Base-by-base conservation (phyloP, 495 filamentous ascomycete genomes). In the Lophiotrema nucula region DNA sequence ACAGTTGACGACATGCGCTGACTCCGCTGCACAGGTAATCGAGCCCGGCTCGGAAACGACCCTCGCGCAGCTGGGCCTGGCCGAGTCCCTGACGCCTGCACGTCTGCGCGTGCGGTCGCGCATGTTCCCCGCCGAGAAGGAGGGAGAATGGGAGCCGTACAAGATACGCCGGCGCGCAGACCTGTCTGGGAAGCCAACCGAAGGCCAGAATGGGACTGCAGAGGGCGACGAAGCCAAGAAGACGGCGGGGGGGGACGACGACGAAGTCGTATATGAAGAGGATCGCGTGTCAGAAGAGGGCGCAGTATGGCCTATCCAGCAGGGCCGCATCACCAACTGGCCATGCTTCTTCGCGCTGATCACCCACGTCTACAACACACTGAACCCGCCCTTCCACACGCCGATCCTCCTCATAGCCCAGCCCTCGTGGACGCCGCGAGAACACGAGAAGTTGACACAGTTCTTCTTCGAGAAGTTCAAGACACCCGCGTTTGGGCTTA, bases 401-500 rank as follows among this genome's bases (percentile, higher is more conserved):
- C 91, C 93, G 1, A 88, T 98, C 63, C 76, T 98, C 60, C 79
- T 98, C 51, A 86, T 98, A 67, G 74, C 85, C 13, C 85, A 93
- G 45, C 93, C 93, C 0, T 82, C 83, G 43, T 98, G 95, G 89
- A 89, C 89, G 10, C 79, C 83, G 4, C 82, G 84, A 44, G 89
- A 96, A 70, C 84, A 85, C 65, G 90, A 96, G 71, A 76, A 75
- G 11, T 81, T 97, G 33, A 86, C 91, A 3, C 88, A 89, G 53
- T 98, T 96, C 73, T 81, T 97, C 60, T 98, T 98, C 63, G 93
- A 97, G 72, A 91, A 91, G 72, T 96, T 96, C 70, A 96, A 93
- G 76, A 90, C 87, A 1, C 93, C 93, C 0, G 90, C 87, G 0
- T 87, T 98, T 47, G 88, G 83, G 49, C 71, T 97, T 35, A 86